A percentile compares a stretch with the other conserved stretches of the same genome.
phyloP scores from a whole-genome alignment of 129 eudicot species.

The Gnaphalium uliginosum region DNA sequence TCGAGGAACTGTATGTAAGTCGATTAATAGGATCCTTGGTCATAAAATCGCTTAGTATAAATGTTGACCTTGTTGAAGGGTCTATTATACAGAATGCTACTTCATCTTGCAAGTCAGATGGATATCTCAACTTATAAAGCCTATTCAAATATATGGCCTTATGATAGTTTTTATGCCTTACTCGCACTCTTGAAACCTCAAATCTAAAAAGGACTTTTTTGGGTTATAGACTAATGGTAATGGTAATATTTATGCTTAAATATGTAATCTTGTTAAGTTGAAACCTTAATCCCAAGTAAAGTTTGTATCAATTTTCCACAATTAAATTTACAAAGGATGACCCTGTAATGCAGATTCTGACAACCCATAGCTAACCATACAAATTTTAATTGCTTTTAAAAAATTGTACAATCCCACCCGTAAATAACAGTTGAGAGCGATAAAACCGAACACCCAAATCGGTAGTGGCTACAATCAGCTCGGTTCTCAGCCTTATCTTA shows the following conservation, averaged over 20 bases:
- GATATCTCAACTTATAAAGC: neutral
- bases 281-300: neutral
- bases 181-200: constrained; percentile 1
- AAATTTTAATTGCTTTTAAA: neutral
- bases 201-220: neutral
- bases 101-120: constrained; percentile 3
- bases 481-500: neutral
- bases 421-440: neutral
- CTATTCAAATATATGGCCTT: neutral
- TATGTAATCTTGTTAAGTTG: neutral
- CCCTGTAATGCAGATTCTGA: neutral
- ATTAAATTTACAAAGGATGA: neutral
- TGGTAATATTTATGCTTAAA: neutral
- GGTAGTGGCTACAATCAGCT: neutral
- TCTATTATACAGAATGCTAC: constrained; percentile 11
- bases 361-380: constrained; percentile 9
- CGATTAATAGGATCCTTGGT: neutral
- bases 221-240: neutral
- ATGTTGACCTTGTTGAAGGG: neutral
- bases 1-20: constrained; percentile 13
- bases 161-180: neutral
- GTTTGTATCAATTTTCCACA: neutral
- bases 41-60: constrained; percentile 6
- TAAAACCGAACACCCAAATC: neutral
- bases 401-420: neutral